phyloP scores from a whole-genome alignment of 2,329 filamentous ascomycete genomes.

The Aspergillus texensis region DNA sequence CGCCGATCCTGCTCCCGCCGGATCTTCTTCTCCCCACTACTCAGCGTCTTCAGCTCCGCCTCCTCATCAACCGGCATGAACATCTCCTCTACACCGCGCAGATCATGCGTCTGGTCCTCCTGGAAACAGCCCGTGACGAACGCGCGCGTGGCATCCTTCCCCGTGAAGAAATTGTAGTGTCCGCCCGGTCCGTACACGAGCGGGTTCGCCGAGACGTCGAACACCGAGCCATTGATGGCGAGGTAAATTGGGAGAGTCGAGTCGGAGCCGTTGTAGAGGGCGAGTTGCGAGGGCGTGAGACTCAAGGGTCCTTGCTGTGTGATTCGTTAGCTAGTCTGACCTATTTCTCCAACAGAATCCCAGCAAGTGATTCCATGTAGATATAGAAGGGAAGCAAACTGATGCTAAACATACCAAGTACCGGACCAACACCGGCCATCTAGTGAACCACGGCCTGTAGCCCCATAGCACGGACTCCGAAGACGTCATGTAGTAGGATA shows the following conservation, averaged over 20 bases:
- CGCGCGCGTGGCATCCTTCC: constrained; percentile 80
- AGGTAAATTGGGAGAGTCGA: constrained; percentile 79
- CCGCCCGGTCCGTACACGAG: constrained; percentile 77
- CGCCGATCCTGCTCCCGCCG: constrained; percentile 65
- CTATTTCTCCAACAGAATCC: no score
- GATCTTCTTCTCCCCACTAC: constrained; percentile 49
- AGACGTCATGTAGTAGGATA: constrained; percentile 76
- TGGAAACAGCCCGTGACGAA: constrained; percentile 93
- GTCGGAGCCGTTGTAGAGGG: constrained; percentile 76
- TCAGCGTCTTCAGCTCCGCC: constrained; percentile 34
- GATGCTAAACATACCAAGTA: constrained; percentile 57
- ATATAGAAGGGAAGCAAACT: neutral
- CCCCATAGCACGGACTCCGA: constrained; percentile 73
- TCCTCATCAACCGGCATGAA: constrained; percentile 71
- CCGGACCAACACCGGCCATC: constrained; percentile 59
- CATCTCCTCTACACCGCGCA: constrained; percentile 85
- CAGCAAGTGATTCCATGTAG: no score
- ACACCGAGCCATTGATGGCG: constrained; percentile 72
- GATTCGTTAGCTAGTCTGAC: neutral
- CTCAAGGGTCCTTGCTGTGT: constrained; percentile 59
- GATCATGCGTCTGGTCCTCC: constrained; percentile 79
- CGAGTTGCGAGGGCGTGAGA: constrained; percentile 75
- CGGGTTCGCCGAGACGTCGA: constrained; percentile 62
- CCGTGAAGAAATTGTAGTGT: constrained; percentile 83
- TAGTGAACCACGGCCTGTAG: constrained; percentile 65